Evolutionary conservation across 164 flowering plant genomes (phyloP).

Genomic region (Santalum album): DNA sequence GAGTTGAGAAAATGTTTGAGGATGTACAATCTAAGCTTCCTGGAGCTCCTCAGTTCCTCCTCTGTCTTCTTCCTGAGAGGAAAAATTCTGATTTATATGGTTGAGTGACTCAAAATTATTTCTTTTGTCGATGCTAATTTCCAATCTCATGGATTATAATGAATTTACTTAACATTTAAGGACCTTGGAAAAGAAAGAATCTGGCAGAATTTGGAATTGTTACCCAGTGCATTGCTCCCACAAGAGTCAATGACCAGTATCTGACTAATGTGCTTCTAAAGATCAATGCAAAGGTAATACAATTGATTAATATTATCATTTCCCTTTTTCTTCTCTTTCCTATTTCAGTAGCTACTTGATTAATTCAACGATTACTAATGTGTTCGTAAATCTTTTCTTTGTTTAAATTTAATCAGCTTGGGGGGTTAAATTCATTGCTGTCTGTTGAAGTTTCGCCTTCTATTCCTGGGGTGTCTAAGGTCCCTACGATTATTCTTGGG

Average conservation of each 20-base stretch:
- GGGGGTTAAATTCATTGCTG: slow-evolving; percentile 71
- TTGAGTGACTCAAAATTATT: not conserved
- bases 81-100: slow-evolving; percentile 67
- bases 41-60: slow-evolving; percentile 47
- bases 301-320: too few relatives aligned
- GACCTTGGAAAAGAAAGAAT: slow-evolving; percentile 60
- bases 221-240: slow-evolving; percentile 88
- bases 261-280: slow-evolving; percentile 68
- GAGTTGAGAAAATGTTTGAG: slow-evolving; percentile 65
- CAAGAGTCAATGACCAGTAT: slow-evolving; percentile 54
- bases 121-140: not conserved
- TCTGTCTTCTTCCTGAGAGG: slow-evolving; percentile 54
- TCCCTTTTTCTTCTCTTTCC: too few relatives aligned
- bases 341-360: not conserved
- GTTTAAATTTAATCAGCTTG: slow-evolving; percentile 53
- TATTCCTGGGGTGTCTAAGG: too few relatives aligned
- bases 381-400: not conserved
- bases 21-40: slow-evolving; percentile 39
- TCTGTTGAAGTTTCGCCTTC: too few relatives aligned
- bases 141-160: not conserved
- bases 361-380: not conserved
- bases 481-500: too few relatives aligned
- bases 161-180: too few relatives aligned
- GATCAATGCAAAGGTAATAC: slow-evolving; percentile 41
- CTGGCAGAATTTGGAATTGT: slow-evolving; percentile 73